Evolutionary conservation across 2,329 filamentous ascomycete species (phyloP).

Genomic region (Phoma herbarum): DNA sequence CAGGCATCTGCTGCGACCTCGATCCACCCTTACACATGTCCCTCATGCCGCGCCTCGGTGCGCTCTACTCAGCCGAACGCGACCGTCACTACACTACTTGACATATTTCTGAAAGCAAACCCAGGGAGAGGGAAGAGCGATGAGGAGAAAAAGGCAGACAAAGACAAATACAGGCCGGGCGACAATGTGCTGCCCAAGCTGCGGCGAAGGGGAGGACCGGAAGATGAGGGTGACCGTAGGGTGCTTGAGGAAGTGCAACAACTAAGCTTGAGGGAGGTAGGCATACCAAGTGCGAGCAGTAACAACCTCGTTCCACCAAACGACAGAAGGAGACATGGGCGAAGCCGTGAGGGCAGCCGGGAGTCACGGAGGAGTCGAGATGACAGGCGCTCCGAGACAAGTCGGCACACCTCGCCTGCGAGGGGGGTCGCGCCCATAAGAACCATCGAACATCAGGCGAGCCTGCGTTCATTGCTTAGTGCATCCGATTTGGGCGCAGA

Average conservation of each 20-base stretch:
- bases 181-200: constrained; percentile 79
- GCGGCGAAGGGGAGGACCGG: constrained; percentile 58
- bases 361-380: constrained; percentile 40
- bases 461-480: constrained; percentile 83
- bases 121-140: constrained; percentile 75
- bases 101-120: constrained; percentile 84
- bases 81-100: constrained; percentile 85
- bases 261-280: constrained; percentile 75
- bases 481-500: constrained; percentile 77
- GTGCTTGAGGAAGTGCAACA: constrained; percentile 76
- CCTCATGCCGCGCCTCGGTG: constrained; percentile 86
- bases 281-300: constrained; percentile 54
- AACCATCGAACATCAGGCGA: constrained; percentile 88
- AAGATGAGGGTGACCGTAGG: constrained; percentile 73
- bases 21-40: constrained; percentile 79
- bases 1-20: constrained; percentile 70
- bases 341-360: constrained; percentile 52
- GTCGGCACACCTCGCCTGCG: constrained; percentile 35
- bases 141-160: constrained; percentile 79
- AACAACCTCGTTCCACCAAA: constrained; percentile 54
- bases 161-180: constrained; percentile 78
- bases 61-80: constrained; percentile 90
- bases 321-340: constrained; percentile 45
- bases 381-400: constrained; percentile 35
- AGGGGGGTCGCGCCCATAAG: constrained; percentile 51